Evolutionary conservation across 169 alveolate genomes (phyloP), one percentile per base, ranked within the genome.

Genomic region (Sarcocystis neurona): DNA sequence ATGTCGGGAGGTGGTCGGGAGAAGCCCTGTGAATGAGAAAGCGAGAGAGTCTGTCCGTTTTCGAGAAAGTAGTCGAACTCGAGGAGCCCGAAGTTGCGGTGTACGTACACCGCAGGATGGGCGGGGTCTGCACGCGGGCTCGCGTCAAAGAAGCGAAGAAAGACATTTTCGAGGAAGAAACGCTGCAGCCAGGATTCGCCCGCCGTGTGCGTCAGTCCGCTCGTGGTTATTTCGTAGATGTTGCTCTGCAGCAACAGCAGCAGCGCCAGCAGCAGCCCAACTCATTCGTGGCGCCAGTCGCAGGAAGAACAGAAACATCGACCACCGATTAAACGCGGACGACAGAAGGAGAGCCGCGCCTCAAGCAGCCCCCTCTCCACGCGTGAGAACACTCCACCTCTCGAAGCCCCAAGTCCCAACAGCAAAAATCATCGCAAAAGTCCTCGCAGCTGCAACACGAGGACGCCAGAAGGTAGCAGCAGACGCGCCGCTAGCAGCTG

Each of bases 131-230:
- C 80, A 43, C 47, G n/a, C 43, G 79, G 90, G 37, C 68, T 32
- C 77, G 84, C 10, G 37, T 85, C 60, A 63, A 88, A 68, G 70
- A 56, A 77, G 39, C 88, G 43, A 12, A 87, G 89, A n/a, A 92
- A 79, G 43, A 90, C 44, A 3, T 53, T 43, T 39, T 56, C 72
- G 47, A 89, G 30, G 63, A 89, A 74, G 30, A 79, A 47, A 39
- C 66, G 48, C 46, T 77, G 82, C 85, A 72, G 37, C 74, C 39
- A 43, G 30, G 84, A 48, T 58, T 82, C 79, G 37, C 87, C 88
- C 5, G 78, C 79, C 23, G 92, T 89, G 58, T 92, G 94, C 2
- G 94, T 92, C 79, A 92, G 41, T n/a, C 94, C 94, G 90, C 94
- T 92, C 74, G 91, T 87, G 18, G 94, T 92, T 30, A 85, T 41